Base-by-base conservation (phyloP, 345 rosid genomes). In the Luvunga scandens region DNA sequence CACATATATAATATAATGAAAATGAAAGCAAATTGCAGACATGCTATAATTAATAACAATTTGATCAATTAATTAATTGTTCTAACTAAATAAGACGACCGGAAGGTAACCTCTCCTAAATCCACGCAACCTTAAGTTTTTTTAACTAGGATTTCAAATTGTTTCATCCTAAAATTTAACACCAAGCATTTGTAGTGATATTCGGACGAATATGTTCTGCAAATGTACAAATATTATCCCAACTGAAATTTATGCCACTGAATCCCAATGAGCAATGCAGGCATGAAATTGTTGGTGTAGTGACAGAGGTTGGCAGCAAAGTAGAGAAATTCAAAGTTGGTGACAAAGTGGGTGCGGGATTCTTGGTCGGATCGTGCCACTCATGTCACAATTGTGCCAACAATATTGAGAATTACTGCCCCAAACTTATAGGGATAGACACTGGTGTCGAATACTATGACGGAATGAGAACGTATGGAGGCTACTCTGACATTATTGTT, bases 401-500 rank as follows among this genome's bases (percentile, higher is more conserved):
- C 7, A 53, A 53, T 16, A 7, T 53, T 16, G 22, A 53, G 22
- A 53, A 53, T 53, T 53, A 53, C 22, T 18, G 57, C 7, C 57
- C 22, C 57, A 53, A 53, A 53, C 57, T 53, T 16, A 53, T 53
- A 53, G 57, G 57, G 57, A 53, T 53, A 5, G 57, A 53, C 57
- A 53, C 0, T 8, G 22, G 22, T 18, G 57, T 18, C 57, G 22
- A 53, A 53, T 53, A 48, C 13, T 42, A 56, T 0, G 77, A 76
- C 0, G 70, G 57, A 22, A 6, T 33, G 16, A 77, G 64, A 56
- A 55, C 28, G 25, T 56, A 78, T 3, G 82, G 84, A 2, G 81
- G 84, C 34, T 78, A 39, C 59, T 81, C 84, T 5, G 78, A 73
- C 48, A 53, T 73, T 60, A 21, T 81, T 7, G 62, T 73, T 1